Percentiles rank a stretch among this genome's conserved stretches.
Conservation (phyloP, 306 rosid species). For the Cicer cuneatum region DNA sequence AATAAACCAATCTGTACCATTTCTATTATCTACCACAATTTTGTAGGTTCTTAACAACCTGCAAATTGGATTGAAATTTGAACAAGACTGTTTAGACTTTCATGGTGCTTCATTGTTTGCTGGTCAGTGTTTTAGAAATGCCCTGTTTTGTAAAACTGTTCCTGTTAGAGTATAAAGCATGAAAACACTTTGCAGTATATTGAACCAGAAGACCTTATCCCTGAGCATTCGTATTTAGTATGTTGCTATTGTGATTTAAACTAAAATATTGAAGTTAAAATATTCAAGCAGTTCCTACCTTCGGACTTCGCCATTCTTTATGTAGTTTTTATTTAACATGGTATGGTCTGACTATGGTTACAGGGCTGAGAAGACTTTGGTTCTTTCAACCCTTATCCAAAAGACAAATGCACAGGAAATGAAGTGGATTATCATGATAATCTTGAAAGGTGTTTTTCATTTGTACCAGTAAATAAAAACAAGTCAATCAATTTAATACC, state of each 20-base stretch:
- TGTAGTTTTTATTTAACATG: slow-evolving; percentile 21
- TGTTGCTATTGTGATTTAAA: slow-evolving; percentile 14
- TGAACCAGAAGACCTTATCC: slow-evolving; percentile 22
- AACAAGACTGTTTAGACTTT: slow-evolving; percentile 22
- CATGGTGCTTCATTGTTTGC: slow-evolving; percentile 23
- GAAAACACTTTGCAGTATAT: slow-evolving; percentile 21
- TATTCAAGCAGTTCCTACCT: background rate
- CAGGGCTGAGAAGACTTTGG: slow-evolving; percentile 76
- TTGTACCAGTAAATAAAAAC: background rate
- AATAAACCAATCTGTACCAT: background rate
- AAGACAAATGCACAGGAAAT: slow-evolving; percentile 94
- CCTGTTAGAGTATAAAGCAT: background rate
- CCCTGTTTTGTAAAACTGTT: slow-evolving; percentile 33
- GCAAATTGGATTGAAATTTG: background rate
- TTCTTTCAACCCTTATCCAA: slow-evolving; percentile 77
- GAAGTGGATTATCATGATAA: slow-evolving; percentile 99
- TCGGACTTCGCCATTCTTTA: slow-evolving; percentile 9
- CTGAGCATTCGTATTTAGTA: background rate
- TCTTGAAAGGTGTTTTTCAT: slow-evolving; percentile 73
- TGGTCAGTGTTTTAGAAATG: slow-evolving; percentile 18
- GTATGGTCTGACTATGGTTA: slow-evolving; percentile 44
- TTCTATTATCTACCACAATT: background rate
- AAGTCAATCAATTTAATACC: slow-evolving; percentile 27
- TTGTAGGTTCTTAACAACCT: slow-evolving; percentile 4
- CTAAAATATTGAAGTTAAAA: slow-evolving; percentile 12